Evolutionary conservation across 176 grass and related monocot genomes (phyloP).

Genomic region (Pharus latifolius): DNA sequence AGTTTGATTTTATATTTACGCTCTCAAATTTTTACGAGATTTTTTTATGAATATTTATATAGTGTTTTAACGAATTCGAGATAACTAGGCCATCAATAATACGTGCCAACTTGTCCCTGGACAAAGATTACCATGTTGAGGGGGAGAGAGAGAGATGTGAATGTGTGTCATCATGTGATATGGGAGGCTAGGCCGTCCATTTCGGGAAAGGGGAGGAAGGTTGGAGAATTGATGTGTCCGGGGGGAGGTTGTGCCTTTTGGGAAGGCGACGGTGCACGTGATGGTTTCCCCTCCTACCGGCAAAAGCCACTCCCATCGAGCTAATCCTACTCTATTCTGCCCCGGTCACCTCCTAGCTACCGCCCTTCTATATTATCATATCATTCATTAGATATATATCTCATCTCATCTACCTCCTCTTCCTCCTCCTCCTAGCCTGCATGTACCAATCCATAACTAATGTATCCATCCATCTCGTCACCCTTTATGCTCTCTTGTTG

Average conservation of each 20-base stretch:
- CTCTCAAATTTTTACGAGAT: too few species aligned
- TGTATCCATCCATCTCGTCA: not conserved
- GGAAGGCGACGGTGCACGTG: slow-evolving; percentile 4
- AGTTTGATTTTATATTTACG: too few species aligned
- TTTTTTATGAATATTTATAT: too few species aligned
- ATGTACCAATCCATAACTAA: not conserved
- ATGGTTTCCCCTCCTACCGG: slow-evolving; percentile 24
- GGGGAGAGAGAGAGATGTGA: not conserved
- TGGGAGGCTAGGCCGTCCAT: slow-evolving; percentile 15
- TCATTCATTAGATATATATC: not conserved
- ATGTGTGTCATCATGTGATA: slow-evolving; percentile 2
- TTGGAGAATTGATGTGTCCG: not conserved
- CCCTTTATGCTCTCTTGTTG: too few species aligned
- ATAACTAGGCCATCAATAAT: too few species aligned
- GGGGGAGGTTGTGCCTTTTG: not conserved
- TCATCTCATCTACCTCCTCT: slow-evolving; percentile 4
- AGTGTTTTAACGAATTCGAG: too few species aligned
- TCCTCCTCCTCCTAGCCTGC: not conserved
- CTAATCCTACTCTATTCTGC: not conserved
- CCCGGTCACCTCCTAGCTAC: slow-evolving; percentile 7
- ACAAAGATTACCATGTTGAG: too few species aligned
- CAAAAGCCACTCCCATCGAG: not conserved
- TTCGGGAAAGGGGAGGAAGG: slow-evolving; percentile 5
- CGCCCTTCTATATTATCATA: not conserved
- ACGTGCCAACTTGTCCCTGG: too few species aligned